Conservation (phyloP, 2,329 filamentous ascomycete species). For the Hymenotorrendiella dingleyae region DNA sequence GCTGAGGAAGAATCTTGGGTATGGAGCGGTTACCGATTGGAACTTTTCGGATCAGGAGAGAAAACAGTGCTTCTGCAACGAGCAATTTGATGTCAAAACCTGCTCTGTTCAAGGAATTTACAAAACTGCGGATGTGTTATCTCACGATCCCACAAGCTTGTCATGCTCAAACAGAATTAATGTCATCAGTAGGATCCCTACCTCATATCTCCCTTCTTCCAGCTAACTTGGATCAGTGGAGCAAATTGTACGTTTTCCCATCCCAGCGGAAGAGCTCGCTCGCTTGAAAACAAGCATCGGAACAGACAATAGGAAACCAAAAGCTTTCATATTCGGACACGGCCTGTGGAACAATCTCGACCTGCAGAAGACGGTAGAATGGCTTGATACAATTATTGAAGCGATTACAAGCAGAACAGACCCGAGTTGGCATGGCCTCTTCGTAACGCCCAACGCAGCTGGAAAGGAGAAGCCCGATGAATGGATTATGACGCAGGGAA, state of each 20-base stretch:
- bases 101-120: constrained; percentile 45
- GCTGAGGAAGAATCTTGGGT: constrained; percentile 40
- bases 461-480: constrained; percentile 41
- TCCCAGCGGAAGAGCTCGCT: constrained; percentile 35
- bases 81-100: constrained; percentile 43
- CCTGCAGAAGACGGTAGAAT: constrained; percentile 35
- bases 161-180: constrained; percentile 35
- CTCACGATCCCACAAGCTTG: constrained; percentile 37
- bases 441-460: constrained; percentile 41
- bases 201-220: not conserved
- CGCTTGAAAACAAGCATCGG: constrained; percentile 35
- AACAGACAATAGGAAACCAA: constrained; percentile 18
- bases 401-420: constrained; percentile 21
- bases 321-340: constrained; percentile 41
- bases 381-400: constrained; percentile 35
- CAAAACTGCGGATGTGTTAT: constrained; percentile 39
- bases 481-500: constrained; percentile 41
- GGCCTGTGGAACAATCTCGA: constrained; percentile 44
- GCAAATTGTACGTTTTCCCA: constrained; percentile 38
- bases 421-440: constrained; percentile 20
- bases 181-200: constrained; percentile 29
- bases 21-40: constrained; percentile 44
- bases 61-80: constrained; percentile 42
- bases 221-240: constrained; percentile 32
- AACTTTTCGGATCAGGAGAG: constrained; percentile 41